Base-by-base conservation (phyloP, 192 early-diverging fungal species). In the Chytriomyces sp. region DNA sequence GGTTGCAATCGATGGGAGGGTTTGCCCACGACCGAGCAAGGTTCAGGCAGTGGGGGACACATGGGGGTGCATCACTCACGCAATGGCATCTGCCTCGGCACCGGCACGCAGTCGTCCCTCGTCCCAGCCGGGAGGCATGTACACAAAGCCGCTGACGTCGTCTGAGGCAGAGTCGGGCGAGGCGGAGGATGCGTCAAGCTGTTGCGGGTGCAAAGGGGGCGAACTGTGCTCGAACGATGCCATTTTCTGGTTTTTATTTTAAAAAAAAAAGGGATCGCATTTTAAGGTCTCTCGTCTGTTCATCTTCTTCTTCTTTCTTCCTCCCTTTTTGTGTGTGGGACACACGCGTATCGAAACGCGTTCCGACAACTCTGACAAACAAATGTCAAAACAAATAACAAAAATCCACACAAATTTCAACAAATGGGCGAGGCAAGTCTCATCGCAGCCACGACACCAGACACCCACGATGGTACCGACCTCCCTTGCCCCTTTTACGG, bases 101-200 rank as follows among this genome's bases (percentile, higher is more conserved):
- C 85, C 85, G 35, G 79, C 43, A 3, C 81, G 49, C 35, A 86
- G 82, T 7, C 85, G 63, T 57, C 69, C 74, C 66, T 86, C 83
- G 70, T 86, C 85, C 82, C 82, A 86, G 9, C 83, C 85, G 7
- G 85, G 85, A 1, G 85, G 85, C 69, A 82, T 83, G 82, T 85
- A 86, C 45, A 86, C 77, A 70, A 83, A 86, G 65, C 85, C 85
- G 23, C 69, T 84, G 44, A 73, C 45, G n/a, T 73, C 72, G 45
- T 23, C 50, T 13, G 69, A 23, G 35, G 13, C 67, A 11, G 53
- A 57, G 53, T 45, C 67, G 7, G 48, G 50, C 20, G 69, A 71
- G 49, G 57, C 57, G 50, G 69, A 71, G 9, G 57, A 8, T 73
- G 57, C 26, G 53, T 57, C 53, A 13, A 20, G 35, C 35, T 35